phyloP scores from a whole-genome alignment of 805 yeast species.

The Deakozyma indianensis region DNA sequence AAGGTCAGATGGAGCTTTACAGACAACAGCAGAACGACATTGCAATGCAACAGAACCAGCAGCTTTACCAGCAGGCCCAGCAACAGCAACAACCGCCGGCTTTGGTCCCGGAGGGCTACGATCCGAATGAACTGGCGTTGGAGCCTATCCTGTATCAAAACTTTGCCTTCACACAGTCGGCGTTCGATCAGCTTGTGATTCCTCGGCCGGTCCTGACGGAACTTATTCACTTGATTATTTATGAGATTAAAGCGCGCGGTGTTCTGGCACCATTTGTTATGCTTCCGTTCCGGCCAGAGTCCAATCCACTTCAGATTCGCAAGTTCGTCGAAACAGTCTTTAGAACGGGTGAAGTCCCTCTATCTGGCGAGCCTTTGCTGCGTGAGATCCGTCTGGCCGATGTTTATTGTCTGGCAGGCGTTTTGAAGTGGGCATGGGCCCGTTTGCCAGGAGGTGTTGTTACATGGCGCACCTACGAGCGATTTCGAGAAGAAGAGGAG shows the following conservation, averaged over 20 bases:
- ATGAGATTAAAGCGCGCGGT: conserved; percentile 56
- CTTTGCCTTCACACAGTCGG: conserved; percentile 14
- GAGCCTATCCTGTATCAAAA: conserved; percentile 4
- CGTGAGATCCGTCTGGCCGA: conserved; percentile 38
- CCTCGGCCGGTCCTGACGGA: conserved; percentile 33
- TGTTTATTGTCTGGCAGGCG: conserved; percentile 47
- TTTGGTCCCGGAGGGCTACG: neutral
- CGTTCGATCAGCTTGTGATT: conserved; percentile 9
- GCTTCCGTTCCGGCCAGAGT: conserved; percentile 63
- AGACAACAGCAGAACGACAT: neutral
- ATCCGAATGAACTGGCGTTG: neutral
- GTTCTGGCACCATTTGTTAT: conserved; percentile 59
- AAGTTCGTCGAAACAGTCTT: conserved; percentile 42
- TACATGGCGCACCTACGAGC: conserved; percentile 74
- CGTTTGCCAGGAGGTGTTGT: conserved; percentile 63
- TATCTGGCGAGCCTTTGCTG: conserved; percentile 30
- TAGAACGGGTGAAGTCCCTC: conserved; percentile 38
- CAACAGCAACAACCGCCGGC: conserved; percentile 1
- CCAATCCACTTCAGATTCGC: conserved; percentile 37
- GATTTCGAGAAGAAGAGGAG: conserved; percentile 47
- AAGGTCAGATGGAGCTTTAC: neutral
- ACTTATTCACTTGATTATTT: conserved; percentile 55
- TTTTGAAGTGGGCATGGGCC: conserved; percentile 76
- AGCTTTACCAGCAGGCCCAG: neutral
- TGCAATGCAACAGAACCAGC: neutral